Base-by-base conservation (phyloP, 495 filamentous ascomycete genomes). In the Penicillium pancosmium region DNA sequence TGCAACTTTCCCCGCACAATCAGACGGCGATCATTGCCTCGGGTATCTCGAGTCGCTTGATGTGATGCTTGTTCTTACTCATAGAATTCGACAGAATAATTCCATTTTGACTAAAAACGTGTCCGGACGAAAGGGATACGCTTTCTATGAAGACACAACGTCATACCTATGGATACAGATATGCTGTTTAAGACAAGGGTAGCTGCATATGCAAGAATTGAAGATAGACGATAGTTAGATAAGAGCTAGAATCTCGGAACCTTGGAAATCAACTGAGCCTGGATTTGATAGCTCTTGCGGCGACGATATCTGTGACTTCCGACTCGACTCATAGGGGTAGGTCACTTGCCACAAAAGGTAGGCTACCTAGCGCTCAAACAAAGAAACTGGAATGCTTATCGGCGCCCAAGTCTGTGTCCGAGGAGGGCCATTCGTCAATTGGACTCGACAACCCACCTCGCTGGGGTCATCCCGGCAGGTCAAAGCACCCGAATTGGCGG, bases 1-100 rank as follows among this genome's bases (percentile, higher is more conserved):
- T 18, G 13, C 35, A 36, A n/a, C 36, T 31, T 57, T 46, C 59
- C 59, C 59, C 59, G 59, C 59, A 57, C 54, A 50, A 5, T 47
- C 6, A 44, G 5, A 10, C 41, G 54, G 10, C 10, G 52, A 55
- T 55, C 52, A 6, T 46, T 55, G 25, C 52, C 52, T 16, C 8
- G 46, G 46, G 10, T 27, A 27, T n/a, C 11, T 48, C 21, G 6
- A 6, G 18, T 46, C 16, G n/a, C 41, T 21, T 38, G 41, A 3
- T 10, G n/a, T 9, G 16, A 19, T 12, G n/a, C 5, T 16, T 46
- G n/a, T 46, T 46, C 6, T 46, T 46, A 19, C 16, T 46, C 41
- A 31, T 31, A 31, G 36, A 38, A n/a, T 5, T 12, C 12, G 36
- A 38, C 15, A n/a, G 35, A 18, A 18, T 18, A 19, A 21, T 44